Base-by-base conservation (phyloP, 495 filamentous ascomycete species). In the Parmelia sp. region DNA sequence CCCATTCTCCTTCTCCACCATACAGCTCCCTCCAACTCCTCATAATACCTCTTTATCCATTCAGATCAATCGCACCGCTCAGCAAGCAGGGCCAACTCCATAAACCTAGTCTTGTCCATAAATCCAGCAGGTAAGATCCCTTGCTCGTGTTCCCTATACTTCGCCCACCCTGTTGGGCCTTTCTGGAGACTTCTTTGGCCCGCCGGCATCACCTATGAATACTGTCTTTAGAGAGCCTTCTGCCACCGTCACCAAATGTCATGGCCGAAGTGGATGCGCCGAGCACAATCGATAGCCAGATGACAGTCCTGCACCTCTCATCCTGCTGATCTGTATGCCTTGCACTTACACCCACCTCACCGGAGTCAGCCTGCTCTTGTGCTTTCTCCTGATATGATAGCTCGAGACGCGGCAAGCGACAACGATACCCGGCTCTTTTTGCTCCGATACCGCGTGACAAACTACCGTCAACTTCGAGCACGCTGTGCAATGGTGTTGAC, bases 61-160 rank as follows among this genome's bases (percentile, higher is more conserved):
- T 14, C 44, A 11, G 33, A 27, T 23, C 27, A 25, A 33, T 17
- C 25, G 6, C 29, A 33, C 7, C 7, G 31, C 44, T 58, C 57
- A 33, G 45, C 40, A 33, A 23, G 27, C 37, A 63, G 36, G 33
- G 49, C 49, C 37, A 19, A 57, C 19, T 40, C 19, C 55, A 35
- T 35, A 36, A 8, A 40, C 15, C 9, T 7, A 35, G 21, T 53
- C 11, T 59, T 59, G 62, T 40, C 36, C 42, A 23, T 31, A 36
- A 15, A 42, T 37, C 40, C 31, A 49, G 15, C 12, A 35, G 56
- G 55, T 59, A 60, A 58, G 55, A 57, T 33, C 27, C 12, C n/a
- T 39, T 49, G 25, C 36, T 17, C 53, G 42, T 44, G 39, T 31
- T 40, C 40, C 37, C 14, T 37, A 11, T 31, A n/a, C 62, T 27